phyloP scores from a whole-genome alignment of 805 yeast genomes.

The Metschnikowia baotianmanensis region DNA sequence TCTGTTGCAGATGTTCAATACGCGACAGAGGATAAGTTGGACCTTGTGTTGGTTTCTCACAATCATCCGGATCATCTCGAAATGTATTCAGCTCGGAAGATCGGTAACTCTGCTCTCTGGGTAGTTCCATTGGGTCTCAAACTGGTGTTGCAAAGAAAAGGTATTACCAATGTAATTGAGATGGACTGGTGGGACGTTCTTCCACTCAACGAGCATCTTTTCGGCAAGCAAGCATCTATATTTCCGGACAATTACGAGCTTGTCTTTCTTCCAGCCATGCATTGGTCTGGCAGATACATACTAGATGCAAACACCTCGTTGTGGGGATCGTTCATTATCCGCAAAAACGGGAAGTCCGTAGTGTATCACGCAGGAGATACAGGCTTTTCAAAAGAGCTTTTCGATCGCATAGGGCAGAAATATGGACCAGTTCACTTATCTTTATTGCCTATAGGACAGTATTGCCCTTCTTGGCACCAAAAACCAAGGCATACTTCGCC shows the following conservation, averaged over 20 bases:
- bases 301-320: constrained; percentile 75
- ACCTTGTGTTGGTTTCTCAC: constrained; percentile 80
- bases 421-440: constrained; percentile 62
- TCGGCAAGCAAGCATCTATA: constrained; percentile 25
- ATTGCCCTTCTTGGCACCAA: constrained; percentile 94
- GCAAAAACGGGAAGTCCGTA: constrained; percentile 64
- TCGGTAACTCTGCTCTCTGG: constrained; percentile 69
- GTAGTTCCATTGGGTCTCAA: constrained; percentile 82
- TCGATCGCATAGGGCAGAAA: constrained; percentile 57
- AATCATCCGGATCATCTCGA: constrained; percentile 97
- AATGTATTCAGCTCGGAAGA: constrained; percentile 47
- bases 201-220: constrained; percentile 38
- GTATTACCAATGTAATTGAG: constrained; percentile 64
- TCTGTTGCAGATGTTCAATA: constrained; percentile 49
- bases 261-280: constrained; percentile 92
- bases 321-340: constrained; percentile 85
- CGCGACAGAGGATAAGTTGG: constrained; percentile 54
- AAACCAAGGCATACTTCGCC: constrained; percentile 87
- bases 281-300: constrained; percentile 90
- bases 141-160: constrained; percentile 53
- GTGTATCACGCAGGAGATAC: constrained; percentile 95
- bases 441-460: constrained; percentile 90
- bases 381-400: constrained; percentile 78
- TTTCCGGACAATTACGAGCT: constrained; percentile 61
- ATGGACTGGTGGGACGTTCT: constrained; percentile 88